Percentiles rank a stretch among this genome's conserved stretches.
These are phyloP conservation scores for Candida pini DNA, from an alignment of 805 yeast species.

Conservation along the genomic window DNA sequence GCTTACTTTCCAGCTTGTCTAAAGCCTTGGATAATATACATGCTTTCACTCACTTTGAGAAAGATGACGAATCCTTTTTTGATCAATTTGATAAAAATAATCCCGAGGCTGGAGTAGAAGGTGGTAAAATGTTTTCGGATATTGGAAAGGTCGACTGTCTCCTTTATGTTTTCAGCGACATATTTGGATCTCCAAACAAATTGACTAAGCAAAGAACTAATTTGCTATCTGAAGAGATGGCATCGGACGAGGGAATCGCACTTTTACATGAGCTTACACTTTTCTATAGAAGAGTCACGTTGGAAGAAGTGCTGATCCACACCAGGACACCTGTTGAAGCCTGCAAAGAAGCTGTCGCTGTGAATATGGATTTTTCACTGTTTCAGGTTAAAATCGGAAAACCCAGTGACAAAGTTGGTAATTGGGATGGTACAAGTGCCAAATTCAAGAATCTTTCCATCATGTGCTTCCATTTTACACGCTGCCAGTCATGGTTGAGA, in stretches of 20 bases:
- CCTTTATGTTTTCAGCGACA: slow-evolving; percentile 48
- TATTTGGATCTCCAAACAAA: slow-evolving; percentile 48
- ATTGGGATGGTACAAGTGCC: slow-evolving; percentile 43
- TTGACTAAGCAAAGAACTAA: slow-evolving; percentile 41
- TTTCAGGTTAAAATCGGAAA: slow-evolving; percentile 39
- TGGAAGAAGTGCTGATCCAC: slow-evolving; percentile 55
- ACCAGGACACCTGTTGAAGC: slow-evolving; percentile 41
- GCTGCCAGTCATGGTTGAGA: slow-evolving; percentile 39
- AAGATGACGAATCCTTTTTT: slow-evolving; percentile 33
- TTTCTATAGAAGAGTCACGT: slow-evolving; percentile 44
- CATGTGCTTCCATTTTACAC: slow-evolving; percentile 43
- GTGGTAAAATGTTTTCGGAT: slow-evolving; percentile 30
- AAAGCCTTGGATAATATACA: slow-evolving; percentile 12
- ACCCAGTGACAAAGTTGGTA: slow-evolving; percentile 31
- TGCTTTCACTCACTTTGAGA: slow-evolving; percentile 25
- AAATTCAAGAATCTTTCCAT: slow-evolving; percentile 60
- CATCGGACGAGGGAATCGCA: slow-evolving; percentile 35
- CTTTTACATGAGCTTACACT: slow-evolving; percentile 37
- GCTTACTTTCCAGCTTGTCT: slow-evolving; percentile 13
- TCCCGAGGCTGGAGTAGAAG: slow-evolving; percentile 19
- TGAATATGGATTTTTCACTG: slow-evolving; percentile 31
- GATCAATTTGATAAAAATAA: slow-evolving; percentile 24
- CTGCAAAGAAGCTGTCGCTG: slow-evolving; percentile 34
- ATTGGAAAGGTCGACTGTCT: slow-evolving; percentile 38
- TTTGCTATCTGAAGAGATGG: slow-evolving; percentile 36